Conservation (phyloP, 208 protist species). For the Herpetomonas samuelpessoai region DNA sequence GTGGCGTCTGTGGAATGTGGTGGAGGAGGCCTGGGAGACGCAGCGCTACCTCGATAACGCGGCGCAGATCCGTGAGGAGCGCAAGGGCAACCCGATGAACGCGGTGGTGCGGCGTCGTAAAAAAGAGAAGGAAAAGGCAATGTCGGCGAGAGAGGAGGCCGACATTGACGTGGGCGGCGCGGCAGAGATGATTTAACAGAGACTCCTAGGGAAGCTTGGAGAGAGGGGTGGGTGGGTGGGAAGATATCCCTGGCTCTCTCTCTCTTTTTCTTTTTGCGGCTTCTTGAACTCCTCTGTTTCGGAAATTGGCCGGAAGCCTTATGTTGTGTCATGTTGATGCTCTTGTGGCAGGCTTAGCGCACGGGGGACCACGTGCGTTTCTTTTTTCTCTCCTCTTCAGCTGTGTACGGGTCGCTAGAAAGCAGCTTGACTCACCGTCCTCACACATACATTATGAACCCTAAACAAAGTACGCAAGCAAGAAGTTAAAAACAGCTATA, state of each 20-base stretch:
- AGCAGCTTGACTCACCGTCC: no score
- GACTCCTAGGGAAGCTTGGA: background rate
- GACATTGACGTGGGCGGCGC: conserved; percentile 2
- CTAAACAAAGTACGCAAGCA: no score
- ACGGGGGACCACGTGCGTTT: no score
- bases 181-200: conserved; percentile 20
- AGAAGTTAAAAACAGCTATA: no score
- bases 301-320: no score
- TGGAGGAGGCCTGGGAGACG: conserved; percentile 75
- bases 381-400: no score
- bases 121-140: conserved; percentile 20
- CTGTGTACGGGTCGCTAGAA: no score
- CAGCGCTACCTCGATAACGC: conserved; percentile 82
- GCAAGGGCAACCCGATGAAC: conserved; percentile 77
- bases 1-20: conserved; percentile 68
- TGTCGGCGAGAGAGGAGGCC: conserved; percentile 28
- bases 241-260: conserved; percentile 4
- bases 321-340: no score
- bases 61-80: conserved; percentile 54
- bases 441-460: no score
- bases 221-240: background rate
- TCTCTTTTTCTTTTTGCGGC: conserved; percentile 9
- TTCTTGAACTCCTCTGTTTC: no score
- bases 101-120: conserved; percentile 51
- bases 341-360: no score